Conservation (phyloP, 164 flowering plant species). For the Chloranthus sessilifolius region DNA sequence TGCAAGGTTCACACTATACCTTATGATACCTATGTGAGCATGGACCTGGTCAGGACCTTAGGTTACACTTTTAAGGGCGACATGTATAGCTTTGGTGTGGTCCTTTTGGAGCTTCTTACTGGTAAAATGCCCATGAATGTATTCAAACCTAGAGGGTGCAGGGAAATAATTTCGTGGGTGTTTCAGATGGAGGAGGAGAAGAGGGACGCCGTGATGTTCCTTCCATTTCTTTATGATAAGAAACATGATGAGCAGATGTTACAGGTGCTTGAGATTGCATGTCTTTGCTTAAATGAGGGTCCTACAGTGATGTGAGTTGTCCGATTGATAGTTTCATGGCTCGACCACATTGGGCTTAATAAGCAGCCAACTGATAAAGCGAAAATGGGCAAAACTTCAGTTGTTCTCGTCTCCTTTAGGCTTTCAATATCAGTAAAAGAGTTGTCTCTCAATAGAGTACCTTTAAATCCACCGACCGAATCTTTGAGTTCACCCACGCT, state of each 20-base stretch:
- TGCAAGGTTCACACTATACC: conserved; percentile 64
- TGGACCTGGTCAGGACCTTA: conserved; percentile 79
- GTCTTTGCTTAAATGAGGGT: conserved; percentile 49
- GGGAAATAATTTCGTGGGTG: conserved; percentile 79
- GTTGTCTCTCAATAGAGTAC: no score
- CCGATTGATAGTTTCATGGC: conserved; percentile 58
- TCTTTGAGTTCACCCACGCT: no score
- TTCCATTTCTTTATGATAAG: conserved; percentile 53
- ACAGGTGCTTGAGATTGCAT: conserved; percentile 56
- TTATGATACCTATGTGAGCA: conserved; percentile 70
- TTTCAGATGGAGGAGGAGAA: conserved; percentile 58
- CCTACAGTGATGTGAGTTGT: conserved; percentile 65
- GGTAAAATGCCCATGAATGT: conserved; percentile 81
- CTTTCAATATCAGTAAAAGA: no score
- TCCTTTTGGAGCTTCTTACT: conserved; percentile 77
- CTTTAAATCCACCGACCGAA: no score
- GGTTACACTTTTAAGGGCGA: conserved; percentile 84
- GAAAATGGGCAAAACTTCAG: background rate
- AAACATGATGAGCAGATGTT: conserved; percentile 36
- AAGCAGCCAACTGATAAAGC: conserved; percentile 7
- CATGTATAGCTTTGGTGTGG: conserved; percentile 85
- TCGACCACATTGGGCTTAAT: conserved; percentile 36
- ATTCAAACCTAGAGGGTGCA: conserved; percentile 54
- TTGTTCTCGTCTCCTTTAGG: no score
- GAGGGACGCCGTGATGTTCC: conserved; percentile 55